A percentile compares a stretch with the other conserved stretches of the same genome.
These are phyloP conservation scores for Malassezia restricta DNA, from an alignment of 1,284 basidiomycete species.

Conservation along the genomic window DNA sequence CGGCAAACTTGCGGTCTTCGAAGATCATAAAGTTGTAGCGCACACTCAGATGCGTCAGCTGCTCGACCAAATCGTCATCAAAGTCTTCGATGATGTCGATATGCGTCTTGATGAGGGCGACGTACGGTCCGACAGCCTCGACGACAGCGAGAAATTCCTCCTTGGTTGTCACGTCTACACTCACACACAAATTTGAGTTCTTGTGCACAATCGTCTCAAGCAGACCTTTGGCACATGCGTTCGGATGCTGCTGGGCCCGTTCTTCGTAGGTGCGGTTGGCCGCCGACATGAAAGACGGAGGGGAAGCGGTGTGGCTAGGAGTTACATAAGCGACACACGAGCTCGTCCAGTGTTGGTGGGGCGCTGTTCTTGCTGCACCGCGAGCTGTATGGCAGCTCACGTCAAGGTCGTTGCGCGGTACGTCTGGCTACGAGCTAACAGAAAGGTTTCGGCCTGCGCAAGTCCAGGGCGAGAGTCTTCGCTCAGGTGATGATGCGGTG, in stretches of 20 bases:
- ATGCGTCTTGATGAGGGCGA: slow-evolving; percentile 97
- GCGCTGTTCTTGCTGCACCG: no score
- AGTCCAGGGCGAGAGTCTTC: background rate
- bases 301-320: background rate
- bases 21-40: slow-evolving; percentile 93
- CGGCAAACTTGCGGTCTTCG: slow-evolving; percentile 97
- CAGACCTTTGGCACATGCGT: slow-evolving; percentile 47
- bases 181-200: slow-evolving; percentile 81
- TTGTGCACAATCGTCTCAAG: slow-evolving; percentile 78
- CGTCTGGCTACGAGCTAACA: background rate
- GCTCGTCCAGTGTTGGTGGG: no score
- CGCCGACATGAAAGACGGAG: background rate
- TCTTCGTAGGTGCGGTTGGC: slow-evolving; percentile 22
- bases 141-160: slow-evolving; percentile 73
- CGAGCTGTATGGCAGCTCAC: slow-evolving; percentile 11
- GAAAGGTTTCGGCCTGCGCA: slow-evolving; percentile 9
- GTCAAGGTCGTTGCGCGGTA: slow-evolving; percentile 15
- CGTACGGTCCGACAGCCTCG: slow-evolving; percentile 71
- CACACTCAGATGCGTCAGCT: slow-evolving; percentile 59
- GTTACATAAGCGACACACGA: no score
- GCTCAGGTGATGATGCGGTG: slow-evolving; percentile 4
- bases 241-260: slow-evolving; percentile 25
- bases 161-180: slow-evolving; percentile 80
- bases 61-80: slow-evolving; percentile 59
- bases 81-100: slow-evolving; percentile 93